A percentile compares a stretch with the other conserved stretches of the same genome.
These are phyloP conservation scores for Turritis glabra DNA, from an alignment of 345 rosid species.

Conservation along the genomic window DNA sequence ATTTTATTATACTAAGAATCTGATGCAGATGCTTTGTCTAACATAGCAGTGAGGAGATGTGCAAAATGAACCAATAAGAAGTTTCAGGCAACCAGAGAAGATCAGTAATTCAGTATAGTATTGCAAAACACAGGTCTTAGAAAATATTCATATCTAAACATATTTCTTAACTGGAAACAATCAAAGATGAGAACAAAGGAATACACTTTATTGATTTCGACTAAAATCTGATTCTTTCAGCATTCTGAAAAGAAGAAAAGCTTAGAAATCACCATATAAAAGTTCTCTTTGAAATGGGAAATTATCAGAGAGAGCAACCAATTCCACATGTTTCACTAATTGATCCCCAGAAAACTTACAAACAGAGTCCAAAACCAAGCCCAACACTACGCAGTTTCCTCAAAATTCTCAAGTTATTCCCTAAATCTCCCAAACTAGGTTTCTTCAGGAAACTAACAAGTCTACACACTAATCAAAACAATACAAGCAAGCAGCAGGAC, in stretches of 20 bases:
- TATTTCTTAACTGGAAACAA: neutral
- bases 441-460: slow-evolving; percentile 16
- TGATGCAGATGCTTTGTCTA: slow-evolving; percentile 9
- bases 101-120: neutral
- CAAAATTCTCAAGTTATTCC: neutral
- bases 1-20: slow-evolving; percentile 12
- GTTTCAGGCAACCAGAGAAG: slow-evolving; percentile 16
- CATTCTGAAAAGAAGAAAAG: neutral
- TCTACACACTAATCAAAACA: neutral
- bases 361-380: slow-evolving; percentile 7
- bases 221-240: neutral
- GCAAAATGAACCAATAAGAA: neutral
- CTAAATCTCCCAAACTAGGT: neutral
- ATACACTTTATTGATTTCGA: neutral
- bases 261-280: neutral
- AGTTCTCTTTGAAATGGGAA: neutral
- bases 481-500: slow-evolving; percentile 3
- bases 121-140: neutral
- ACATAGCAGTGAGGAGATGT: neutral
- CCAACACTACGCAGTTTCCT: neutral
- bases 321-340: neutral
- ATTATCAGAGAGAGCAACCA: slow-evolving; percentile 8
- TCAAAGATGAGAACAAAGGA: neutral
- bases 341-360: neutral
- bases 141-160: neutral